Evolutionary conservation across 2,329 filamentous ascomycete species (phyloP).

Genomic region (Pseudogymnoascus sp.): DNA sequence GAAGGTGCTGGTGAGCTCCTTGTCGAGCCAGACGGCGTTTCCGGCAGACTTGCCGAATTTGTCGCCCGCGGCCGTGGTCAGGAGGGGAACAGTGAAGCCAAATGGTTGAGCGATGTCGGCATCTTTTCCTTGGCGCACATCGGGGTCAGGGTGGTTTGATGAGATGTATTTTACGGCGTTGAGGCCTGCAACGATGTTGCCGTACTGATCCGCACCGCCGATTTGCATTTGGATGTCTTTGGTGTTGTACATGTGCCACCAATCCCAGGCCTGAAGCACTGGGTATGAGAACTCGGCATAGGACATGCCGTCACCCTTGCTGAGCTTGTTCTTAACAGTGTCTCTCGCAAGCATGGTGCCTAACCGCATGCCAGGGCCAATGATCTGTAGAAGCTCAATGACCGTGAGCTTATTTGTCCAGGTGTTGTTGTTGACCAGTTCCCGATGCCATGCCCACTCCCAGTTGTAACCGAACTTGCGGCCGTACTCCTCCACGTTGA

Average conservation of each 20-base stretch:
- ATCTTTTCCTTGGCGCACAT: conserved; percentile 38
- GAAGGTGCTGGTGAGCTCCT: conserved; percentile 70
- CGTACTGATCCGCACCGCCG: conserved; percentile 91
- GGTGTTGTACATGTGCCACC: conserved; percentile 75
- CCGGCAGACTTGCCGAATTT: conserved; percentile 95
- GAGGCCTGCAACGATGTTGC: conserved; percentile 88
- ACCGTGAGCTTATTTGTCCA: conserved; percentile 74
- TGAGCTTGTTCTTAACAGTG: conserved; percentile 78
- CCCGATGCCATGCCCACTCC: conserved; percentile 61
- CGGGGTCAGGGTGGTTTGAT: conserved; percentile 46
- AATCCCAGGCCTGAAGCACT: conserved; percentile 91
- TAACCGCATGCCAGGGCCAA: conserved; percentile 69
- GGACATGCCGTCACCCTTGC: conserved; percentile 86
- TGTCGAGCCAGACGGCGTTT: conserved; percentile 90
- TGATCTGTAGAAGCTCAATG: conserved; percentile 65
- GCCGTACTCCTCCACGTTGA: conserved; percentile 62
- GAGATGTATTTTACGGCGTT: conserved; percentile 75
- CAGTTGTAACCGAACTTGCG: conserved; percentile 59
- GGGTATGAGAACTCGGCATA: conserved; percentile 92
- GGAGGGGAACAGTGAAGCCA: conserved; percentile 83
- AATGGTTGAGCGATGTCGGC: conserved; percentile 48
- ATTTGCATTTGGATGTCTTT: conserved; percentile 76
- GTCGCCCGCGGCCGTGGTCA: conserved; percentile 76
- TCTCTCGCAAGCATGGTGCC: conserved; percentile 85
- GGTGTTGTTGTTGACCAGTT: conserved; percentile 70